Conservation (phyloP, 1,284 basidiomycete genomes). For the Malassezia obtusa region DNA sequence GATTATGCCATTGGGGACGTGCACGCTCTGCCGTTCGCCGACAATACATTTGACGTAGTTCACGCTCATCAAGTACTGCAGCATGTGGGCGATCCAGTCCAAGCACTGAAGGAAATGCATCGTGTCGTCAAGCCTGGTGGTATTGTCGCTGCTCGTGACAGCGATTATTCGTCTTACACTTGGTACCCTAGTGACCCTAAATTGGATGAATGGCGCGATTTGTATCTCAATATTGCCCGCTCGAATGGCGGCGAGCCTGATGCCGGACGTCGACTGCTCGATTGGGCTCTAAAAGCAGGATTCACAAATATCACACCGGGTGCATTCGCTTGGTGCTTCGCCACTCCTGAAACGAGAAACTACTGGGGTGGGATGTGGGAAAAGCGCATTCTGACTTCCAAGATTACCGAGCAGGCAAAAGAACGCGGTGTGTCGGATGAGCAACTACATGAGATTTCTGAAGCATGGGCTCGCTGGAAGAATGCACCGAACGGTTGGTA, state of each 20-base stretch:
- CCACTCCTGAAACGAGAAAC: not conserved
- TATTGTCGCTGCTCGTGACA: not conserved
- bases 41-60: conserved; percentile 1
- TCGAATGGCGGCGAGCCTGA: not conserved
- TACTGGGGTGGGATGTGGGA: conserved; percentile 5
- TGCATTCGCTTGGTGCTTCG: conserved; percentile 1
- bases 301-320: not conserved
- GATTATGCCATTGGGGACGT: not conserved
- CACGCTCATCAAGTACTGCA: conserved; percentile 6
- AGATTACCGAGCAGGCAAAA: not conserved
- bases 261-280: not conserved
- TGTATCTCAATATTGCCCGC: not conserved
- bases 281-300: not conserved
- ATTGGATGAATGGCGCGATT: not conserved
- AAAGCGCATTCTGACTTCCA: not conserved
- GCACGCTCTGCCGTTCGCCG: not conserved
- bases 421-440: not conserved
- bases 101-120: not conserved
- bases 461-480: not conserved
- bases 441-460: not conserved
- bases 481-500: not conserved
- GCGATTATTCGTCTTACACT: not conserved
- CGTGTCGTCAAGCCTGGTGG: conserved; percentile 1
- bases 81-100: conserved; percentile 1
- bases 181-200: not conserved